A percentile compares a stretch with the other conserved stretches of the same genome.
These are phyloP conservation scores for Hibiscus trionum DNA, from an alignment of 345 rosid genomes.

Conservation along the genomic window DNA sequence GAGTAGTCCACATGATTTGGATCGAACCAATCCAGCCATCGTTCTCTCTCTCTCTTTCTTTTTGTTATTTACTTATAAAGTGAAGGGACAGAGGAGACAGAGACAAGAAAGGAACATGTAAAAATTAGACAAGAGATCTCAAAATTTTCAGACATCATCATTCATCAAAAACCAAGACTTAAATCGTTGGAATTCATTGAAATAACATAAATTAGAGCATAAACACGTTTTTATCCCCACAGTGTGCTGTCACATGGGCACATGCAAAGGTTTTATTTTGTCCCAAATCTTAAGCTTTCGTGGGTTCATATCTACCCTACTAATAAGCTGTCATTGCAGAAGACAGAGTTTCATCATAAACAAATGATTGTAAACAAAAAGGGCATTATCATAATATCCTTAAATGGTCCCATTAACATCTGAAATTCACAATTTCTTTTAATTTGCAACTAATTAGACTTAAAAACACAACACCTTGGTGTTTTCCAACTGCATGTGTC, in stretches of 20 bases:
- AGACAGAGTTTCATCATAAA: not conserved
- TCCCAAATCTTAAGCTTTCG: not conserved
- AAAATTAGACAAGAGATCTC: too few species aligned
- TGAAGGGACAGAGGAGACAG: too few species aligned
- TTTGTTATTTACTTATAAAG: too few species aligned
- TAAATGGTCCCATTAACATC: not conserved
- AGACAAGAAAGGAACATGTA: too few species aligned
- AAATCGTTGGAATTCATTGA: too few species aligned
- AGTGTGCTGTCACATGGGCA: conserved; percentile 22
- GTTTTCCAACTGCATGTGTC: too few species aligned
- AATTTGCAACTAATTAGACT: not conserved
- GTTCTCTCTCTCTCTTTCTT: not conserved
- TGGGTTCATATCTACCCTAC: conserved; percentile 15
- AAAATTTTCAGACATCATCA: too few species aligned
- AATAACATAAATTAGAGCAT: not conserved
- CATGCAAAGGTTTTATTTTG: conserved; percentile 37
- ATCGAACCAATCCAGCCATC: conserved; percentile 69
- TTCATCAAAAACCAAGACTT: too few species aligned
- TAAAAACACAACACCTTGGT: too few species aligned
- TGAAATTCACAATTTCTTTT: not conserved
- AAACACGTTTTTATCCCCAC: not conserved
- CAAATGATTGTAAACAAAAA: not conserved
- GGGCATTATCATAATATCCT: too few species aligned
- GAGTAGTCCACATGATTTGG: conserved; percentile 61
- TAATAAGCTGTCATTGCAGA: not conserved